Evolutionary conservation across 169 alveolate genomes (phyloP).

Genomic region (Cryptosporidium sp.): DNA sequence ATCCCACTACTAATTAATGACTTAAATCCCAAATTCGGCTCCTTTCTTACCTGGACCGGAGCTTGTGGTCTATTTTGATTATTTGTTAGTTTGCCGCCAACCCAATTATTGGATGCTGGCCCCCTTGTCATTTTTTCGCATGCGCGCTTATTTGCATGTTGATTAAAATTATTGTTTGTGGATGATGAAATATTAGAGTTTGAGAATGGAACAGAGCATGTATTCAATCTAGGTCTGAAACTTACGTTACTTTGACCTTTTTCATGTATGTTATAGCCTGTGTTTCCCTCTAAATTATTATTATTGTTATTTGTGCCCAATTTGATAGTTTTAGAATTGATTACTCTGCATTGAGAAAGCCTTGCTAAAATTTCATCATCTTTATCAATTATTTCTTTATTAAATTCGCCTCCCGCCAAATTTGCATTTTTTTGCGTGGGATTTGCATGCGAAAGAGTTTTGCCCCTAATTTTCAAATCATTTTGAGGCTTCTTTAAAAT

Average conservation of each 20-base stretch:
- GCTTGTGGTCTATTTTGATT: neutral
- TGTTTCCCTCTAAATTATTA: neutral
- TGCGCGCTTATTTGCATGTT: neutral
- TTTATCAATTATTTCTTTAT: neutral
- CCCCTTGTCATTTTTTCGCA: conserved; percentile 20
- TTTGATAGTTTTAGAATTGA: conserved; percentile 50
- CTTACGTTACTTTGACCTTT: neutral
- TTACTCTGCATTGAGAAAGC: conserved; percentile 72
- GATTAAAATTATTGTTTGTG: neutral
- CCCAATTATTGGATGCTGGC: neutral
- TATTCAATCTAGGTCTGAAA: conserved; percentile 6
- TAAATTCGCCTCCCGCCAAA: neutral
- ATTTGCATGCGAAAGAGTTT: neutral
- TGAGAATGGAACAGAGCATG: conserved; percentile 1
- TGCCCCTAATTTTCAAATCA: neutral
- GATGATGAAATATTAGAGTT: neutral
- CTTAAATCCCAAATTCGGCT: conserved; percentile 54
- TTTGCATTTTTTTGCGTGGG: neutral
- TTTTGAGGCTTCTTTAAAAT: neutral
- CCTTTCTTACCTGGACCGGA: neutral
- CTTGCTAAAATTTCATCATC: conserved; percentile 60
- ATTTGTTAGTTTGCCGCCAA: neutral
- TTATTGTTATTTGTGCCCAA: conserved; percentile 2
- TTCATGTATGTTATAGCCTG: neutral
- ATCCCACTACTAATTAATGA: conserved; percentile 58